Conservation (phyloP, 2,329 filamentous ascomycete species). For the Phyllosticta citriasiana region DNA sequence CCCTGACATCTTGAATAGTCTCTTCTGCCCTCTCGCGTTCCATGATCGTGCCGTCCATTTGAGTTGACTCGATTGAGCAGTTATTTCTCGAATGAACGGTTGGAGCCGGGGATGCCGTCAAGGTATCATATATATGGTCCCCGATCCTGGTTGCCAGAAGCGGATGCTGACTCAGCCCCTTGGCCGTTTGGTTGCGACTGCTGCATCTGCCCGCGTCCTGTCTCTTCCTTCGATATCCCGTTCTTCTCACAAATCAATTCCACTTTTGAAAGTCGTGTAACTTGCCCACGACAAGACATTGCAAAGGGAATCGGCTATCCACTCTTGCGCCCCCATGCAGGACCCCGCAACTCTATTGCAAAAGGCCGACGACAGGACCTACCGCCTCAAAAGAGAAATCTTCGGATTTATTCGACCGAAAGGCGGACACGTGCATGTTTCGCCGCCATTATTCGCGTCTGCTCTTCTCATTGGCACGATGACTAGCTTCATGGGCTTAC, state of each 20-base stretch:
- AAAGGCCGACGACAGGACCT: not conserved
- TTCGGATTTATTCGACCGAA: not conserved
- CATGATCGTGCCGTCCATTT: too few relatives aligned
- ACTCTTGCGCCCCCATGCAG: not conserved
- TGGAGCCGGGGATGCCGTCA: too few relatives aligned
- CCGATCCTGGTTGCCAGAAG: too few relatives aligned
- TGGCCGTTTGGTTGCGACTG: not conserved
- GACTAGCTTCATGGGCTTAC: not conserved
- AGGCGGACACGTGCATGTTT: not conserved
- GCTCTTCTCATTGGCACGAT: not conserved
- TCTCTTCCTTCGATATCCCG: not conserved
- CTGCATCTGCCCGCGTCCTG: not conserved
- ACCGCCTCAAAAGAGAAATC: not conserved
- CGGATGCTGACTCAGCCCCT: not conserved
- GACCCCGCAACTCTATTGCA: not conserved
- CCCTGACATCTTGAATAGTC: too few relatives aligned
- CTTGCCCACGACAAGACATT: not conserved
- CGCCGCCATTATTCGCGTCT: not conserved
- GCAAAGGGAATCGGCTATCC: not conserved
- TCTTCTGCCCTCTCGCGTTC: too few relatives aligned
- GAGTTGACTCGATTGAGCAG: too few relatives aligned
- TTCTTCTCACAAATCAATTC: not conserved
- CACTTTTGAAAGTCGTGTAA: not conserved
- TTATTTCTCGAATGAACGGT: too few relatives aligned
- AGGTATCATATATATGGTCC: too few relatives aligned